Base-by-base conservation (phyloP, 305 asterid species). In the Fraxinus dipetala region DNA sequence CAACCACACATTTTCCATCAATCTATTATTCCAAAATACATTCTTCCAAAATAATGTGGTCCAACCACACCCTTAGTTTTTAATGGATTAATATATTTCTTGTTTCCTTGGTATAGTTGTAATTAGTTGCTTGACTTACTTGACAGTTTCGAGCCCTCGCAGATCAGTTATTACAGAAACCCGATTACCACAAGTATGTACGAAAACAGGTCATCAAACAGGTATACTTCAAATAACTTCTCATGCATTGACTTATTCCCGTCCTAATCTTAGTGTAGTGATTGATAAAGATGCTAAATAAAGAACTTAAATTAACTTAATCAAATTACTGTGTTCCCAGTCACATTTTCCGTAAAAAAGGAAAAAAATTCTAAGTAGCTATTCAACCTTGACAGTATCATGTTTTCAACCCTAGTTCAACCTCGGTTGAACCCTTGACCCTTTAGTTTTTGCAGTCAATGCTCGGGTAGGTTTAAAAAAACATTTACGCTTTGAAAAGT, bases 131-230 rank as follows among this genome's bases (percentile, higher is more conserved):
- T 81, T 74, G 35, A 67, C 38, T 78, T 76, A 76, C 67, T 78
- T 84, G 82, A 72, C 95, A 95, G 99, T 95, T 95, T 80, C 95
- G 99, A 82, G 99, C 98, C 89, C 89, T 95, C 80, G 91, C 99
- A 26, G 99, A 95, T 87, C 99, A 95, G 90, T 89, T 95, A 78
- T 93, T 87, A 84, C 92, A 83, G 70, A 90, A 91, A 85, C 94
- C 93, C 6, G 91, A 92, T 59, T 82, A 92, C 90, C 98, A 95
- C 83, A 94, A 94, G 86, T 88, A 90, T 87, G 88, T 94, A 31
- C 85, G 99, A 84, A 95, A 91, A 90, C 88, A 92, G 83, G 93
- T 95, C 54, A 38, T 90, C 85, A 94, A 94, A 88, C 97, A 95
- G 99, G 99, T 94, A 26, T 26, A 4, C 35, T 65, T 63, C 67